phyloP scores from a whole-genome alignment of 495 filamentous ascomycete species.

The Penicillium daleae region DNA sequence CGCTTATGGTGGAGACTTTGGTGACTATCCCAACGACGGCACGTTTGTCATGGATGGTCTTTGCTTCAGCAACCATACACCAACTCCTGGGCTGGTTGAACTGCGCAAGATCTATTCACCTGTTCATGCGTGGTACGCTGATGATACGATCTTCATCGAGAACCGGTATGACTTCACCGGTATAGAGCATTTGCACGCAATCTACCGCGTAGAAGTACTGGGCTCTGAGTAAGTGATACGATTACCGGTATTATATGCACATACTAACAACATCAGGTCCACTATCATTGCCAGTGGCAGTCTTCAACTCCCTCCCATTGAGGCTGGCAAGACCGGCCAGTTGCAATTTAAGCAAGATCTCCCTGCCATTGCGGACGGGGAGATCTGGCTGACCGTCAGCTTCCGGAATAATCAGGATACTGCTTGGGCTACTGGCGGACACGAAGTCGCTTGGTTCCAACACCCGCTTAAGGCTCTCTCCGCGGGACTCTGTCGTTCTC shows the following conservation, averaged over 20 bases:
- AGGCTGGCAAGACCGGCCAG: background rate
- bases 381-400: background rate
- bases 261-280: background rate
- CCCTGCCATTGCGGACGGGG: background rate
- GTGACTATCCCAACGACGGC: background rate
- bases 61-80: background rate
- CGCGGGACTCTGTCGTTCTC: background rate
- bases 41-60: constrained; percentile 2
- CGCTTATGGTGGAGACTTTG: constrained; percentile 1
- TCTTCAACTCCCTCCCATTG: background rate
- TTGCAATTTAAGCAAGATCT: background rate
- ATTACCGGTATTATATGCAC: background rate
- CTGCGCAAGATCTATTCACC: background rate
- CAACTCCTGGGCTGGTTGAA: background rate
- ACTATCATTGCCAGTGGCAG: background rate
- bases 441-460: background rate
- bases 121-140: background rate
- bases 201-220: background rate
- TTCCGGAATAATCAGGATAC: background rate
- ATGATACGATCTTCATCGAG: background rate
- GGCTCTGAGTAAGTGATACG: background rate
- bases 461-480: background rate
- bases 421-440: background rate
- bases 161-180: constrained; percentile 1
- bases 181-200: background rate